Evolutionary conservation across 148 eudicot species (phyloP).

Genomic region (Vaccinium vitisidaea): DNA sequence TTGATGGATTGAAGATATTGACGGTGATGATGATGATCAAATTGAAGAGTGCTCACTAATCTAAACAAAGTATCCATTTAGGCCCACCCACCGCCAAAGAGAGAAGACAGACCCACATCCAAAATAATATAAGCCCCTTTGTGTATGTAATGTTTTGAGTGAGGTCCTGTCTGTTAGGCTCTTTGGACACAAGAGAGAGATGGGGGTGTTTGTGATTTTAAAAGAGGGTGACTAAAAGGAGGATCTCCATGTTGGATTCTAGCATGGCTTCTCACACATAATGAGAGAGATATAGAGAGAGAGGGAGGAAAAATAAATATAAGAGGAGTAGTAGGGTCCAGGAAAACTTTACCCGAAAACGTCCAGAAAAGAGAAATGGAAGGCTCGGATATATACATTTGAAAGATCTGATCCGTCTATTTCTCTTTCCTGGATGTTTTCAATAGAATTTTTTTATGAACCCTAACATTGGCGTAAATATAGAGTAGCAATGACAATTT

Average conservation of each 20-base stretch:
- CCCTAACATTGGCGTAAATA: too few species aligned
- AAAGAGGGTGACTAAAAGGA: conserved; percentile 22
- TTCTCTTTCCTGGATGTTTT: too few species aligned
- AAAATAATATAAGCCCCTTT: conserved; percentile 13
- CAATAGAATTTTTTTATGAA: too few species aligned
- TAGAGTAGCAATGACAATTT: too few species aligned
- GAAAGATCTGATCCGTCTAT: too few species aligned
- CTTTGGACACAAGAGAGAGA: conserved; percentile 8
- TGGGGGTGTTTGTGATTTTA: conserved; percentile 28
- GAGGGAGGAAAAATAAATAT: neutral
- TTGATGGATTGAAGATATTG: conserved; percentile 39
- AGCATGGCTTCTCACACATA: conserved; percentile 26
- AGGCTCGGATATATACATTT: too few species aligned
- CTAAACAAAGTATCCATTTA: conserved; percentile 94
- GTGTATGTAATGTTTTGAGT: conserved; percentile 14
- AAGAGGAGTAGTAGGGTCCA: too few species aligned
- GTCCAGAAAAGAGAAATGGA: too few species aligned
- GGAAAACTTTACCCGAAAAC: accelerated
- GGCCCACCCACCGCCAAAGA: conserved; percentile 13
- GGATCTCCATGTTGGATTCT: conserved; percentile 45
- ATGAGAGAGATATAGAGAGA: conserved; percentile 14
- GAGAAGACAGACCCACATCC: conserved; percentile 26
- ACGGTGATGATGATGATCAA: conserved; percentile 30
- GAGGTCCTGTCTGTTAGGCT: conserved; percentile 19
- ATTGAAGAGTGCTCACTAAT: conserved; percentile 53